phyloP scores from a whole-genome alignment of 768 basidiomycete genomes.

The Solioccasus polychromus region DNA sequence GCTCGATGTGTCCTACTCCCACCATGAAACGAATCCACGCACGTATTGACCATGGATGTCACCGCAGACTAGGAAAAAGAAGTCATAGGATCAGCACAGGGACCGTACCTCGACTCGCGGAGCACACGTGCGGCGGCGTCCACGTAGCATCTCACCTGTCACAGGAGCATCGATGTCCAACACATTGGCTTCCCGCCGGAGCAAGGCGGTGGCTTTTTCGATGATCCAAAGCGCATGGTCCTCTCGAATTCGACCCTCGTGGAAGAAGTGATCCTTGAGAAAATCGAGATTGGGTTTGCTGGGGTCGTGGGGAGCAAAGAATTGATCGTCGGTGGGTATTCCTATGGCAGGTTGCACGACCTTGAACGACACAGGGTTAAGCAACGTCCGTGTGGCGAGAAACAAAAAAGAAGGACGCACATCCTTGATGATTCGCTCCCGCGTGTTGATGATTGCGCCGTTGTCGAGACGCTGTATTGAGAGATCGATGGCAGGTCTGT shows the following conservation, averaged over 20 bases:
- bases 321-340: slow-evolving; percentile 69
- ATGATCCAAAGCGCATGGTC: slow-evolving; percentile 68
- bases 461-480: slow-evolving; percentile 26
- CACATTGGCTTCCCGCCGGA: slow-evolving; percentile 60
- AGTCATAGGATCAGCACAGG: slow-evolving; percentile 4
- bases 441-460: slow-evolving; percentile 24
- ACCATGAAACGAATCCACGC: slow-evolving; percentile 14
- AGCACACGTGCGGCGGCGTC: background rate
- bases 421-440: slow-evolving; percentile 25
- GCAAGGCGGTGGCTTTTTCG: slow-evolving; percentile 52
- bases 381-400: background rate
- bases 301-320: slow-evolving; percentile 65
- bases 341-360: slow-evolving; percentile 65
- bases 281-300: slow-evolving; percentile 70
- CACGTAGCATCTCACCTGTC: slow-evolving; percentile 46
- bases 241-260: slow-evolving; percentile 63
- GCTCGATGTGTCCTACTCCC: background rate
- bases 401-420: slow-evolving; percentile 13
- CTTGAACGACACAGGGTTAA: slow-evolving; percentile 32
- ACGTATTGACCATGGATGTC: slow-evolving; percentile 24
- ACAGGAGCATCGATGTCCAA: slow-evolving; percentile 71
- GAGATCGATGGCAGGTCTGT: slow-evolving; percentile 17
- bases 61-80: slow-evolving; percentile 14
- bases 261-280: slow-evolving; percentile 74
- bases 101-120: slow-evolving; percentile 19